These are phyloP conservation scores for Triticum monococcum DNA, from an alignment of 176 grass and related monocot genomes.

Conservation along the genomic window DNA sequence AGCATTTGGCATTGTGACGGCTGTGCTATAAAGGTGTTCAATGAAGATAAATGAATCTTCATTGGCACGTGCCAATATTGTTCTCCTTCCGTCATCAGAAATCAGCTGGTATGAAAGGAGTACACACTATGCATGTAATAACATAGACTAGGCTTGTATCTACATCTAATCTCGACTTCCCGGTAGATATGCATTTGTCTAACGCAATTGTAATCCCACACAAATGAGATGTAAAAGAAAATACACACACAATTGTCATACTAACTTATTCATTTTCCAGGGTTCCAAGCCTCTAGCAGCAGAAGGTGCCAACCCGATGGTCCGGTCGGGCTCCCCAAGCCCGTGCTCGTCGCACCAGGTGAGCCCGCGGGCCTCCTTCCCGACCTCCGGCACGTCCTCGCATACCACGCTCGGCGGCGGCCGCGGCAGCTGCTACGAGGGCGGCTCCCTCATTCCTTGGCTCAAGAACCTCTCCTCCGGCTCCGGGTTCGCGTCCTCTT, in stretches of 20 bases:
- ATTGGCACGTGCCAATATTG: neutral
- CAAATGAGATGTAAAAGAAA: too few relatives aligned
- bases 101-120: too few relatives aligned
- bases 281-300: slow-evolving; percentile 50
- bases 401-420: slow-evolving; percentile 44
- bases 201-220: too few relatives aligned
- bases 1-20: neutral
- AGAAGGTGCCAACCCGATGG: neutral
- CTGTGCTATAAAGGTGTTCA: neutral
- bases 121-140: too few relatives aligned
- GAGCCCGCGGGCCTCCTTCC: slow-evolving; percentile 27
- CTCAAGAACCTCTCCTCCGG: slow-evolving; percentile 46
- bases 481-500: slow-evolving; percentile 1
- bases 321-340: slow-evolving; percentile 37
- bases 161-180: neutral
- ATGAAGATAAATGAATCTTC: neutral
- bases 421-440: slow-evolving; percentile 17
- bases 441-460: slow-evolving; percentile 58
- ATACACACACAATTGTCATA: too few relatives aligned
- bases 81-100: too few relatives aligned
- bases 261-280: slow-evolving; percentile 28
- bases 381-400: slow-evolving; percentile 45
- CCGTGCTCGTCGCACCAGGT: slow-evolving; percentile 51
- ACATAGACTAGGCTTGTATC: too few relatives aligned
- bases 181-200: neutral